Evolutionary conservation across 495 filamentous ascomycete genomes (phyloP).

Genomic region (Xylaria longipes): DNA sequence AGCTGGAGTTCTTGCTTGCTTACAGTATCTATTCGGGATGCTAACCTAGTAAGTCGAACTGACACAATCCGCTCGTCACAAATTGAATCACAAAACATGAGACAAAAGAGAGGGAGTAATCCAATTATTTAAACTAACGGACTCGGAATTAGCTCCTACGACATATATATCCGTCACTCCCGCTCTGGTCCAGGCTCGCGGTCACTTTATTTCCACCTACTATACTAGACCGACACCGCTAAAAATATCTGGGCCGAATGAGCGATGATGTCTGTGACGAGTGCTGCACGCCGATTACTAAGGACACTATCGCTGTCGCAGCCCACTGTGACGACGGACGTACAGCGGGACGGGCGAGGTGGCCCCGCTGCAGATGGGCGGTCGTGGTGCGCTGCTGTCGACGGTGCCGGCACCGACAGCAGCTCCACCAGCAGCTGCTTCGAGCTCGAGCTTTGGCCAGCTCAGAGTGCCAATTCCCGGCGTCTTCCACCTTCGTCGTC

Average conservation of each 20-base stretch:
- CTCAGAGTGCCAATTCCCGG: constrained; percentile 4
- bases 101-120: neutral
- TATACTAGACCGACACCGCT: neutral
- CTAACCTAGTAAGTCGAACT: neutral
- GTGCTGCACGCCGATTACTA: constrained; percentile 42
- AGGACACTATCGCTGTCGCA: constrained; percentile 29
- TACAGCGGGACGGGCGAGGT: constrained; percentile 31
- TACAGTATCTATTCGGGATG: neutral
- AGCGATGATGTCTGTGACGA: constrained; percentile 32
- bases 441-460: constrained; percentile 30
- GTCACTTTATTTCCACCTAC: neutral
- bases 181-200: neutral
- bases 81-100: neutral
- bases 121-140: constrained; percentile 12
- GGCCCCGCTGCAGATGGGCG: constrained; percentile 1
- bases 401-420: constrained; percentile 28
- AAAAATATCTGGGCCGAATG: constrained; percentile 1
- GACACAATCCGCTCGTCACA: neutral
- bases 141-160: neutral
- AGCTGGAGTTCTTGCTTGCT: neutral
- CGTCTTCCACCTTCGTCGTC: neutral
- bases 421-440: constrained; percentile 14
- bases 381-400: constrained; percentile 5
- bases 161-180: neutral
- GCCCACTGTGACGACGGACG: neutral